Base-by-base conservation (phyloP, 192 early-diverging fungal species). In the Spizellomyces sp. region DNA sequence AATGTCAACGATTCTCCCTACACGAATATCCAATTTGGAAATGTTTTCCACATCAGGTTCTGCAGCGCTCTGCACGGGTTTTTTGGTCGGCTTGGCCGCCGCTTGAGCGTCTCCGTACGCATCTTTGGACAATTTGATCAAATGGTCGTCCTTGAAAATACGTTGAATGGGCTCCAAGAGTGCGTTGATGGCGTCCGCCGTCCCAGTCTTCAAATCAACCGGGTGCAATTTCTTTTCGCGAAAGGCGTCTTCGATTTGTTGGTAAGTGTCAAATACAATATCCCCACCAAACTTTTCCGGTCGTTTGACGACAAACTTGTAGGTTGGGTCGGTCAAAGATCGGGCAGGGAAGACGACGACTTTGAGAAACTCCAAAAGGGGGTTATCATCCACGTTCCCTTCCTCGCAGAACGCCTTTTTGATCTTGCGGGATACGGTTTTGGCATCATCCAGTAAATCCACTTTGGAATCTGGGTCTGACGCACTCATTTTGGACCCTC, bases 381-480 rank as follows among this genome's bases (percentile, higher is more conserved):
- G 96, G 82, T 99, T 99, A 64, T 94, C 89, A 12, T 84, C 81
- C 46, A 98, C 82, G 71, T 95, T 97, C 50, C 95, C 95, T 79
- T 94, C 93, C 79, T 97, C 96, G 80, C 98, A 99, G 81, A 96
- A 98, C 52, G 98, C 94, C 82, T 93, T 94, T 73, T 88, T 90
- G 75, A 99, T 75, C 86, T 99, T 99, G 58, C 87, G 86, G 72
- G 83, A 74, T 42, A 99, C 91, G 17, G 84, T 76, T 76, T 92
- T 89, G 47, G 86, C 81, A 62, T 84, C 83, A 75, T 99, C 98
- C 70, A 99, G 84, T 67, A 99, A 78, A 77, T 99, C 98, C 64
- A 99, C 93, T 86, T 99, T 99, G 56, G 95, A 96, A 71, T 99
- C 91, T 5, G 94, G 90, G 62, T 97, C 98, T 2, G 96, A 98